These are phyloP conservation scores for Theileria parva DNA, from an alignment of 169 alveolate genomes.

Conservation along the genomic window DNA sequence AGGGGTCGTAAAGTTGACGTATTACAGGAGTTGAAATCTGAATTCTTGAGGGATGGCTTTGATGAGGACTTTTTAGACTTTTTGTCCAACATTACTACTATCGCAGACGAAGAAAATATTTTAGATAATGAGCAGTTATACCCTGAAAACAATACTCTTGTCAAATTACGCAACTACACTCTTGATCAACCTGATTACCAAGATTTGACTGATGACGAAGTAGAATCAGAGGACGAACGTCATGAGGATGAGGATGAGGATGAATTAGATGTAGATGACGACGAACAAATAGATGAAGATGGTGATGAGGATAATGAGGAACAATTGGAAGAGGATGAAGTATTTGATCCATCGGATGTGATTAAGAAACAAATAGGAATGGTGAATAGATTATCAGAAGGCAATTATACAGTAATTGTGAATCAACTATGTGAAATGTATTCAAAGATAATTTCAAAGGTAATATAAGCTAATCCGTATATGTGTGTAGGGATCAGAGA, in stretches of 20 bases:
- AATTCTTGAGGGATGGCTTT: slow-evolving; percentile 60
- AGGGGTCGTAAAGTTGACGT: slow-evolving; percentile 24
- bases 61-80: slow-evolving; percentile 63
- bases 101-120: slow-evolving; percentile 16
- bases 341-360: not conserved
- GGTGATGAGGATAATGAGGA: not conserved
- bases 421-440: slow-evolving; percentile 35
- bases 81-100: slow-evolving; percentile 35
- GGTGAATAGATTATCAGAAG: slow-evolving; percentile 58
- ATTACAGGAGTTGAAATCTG: slow-evolving; percentile 51
- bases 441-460: slow-evolving; percentile 22
- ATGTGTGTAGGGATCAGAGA: not conserved
- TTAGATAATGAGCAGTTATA: slow-evolving; percentile 28
- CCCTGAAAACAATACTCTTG: slow-evolving; percentile 36
- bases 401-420: slow-evolving; percentile 39
- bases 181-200: slow-evolving; percentile 28
- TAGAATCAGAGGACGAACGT: slow-evolving; percentile 46
- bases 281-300: slow-evolving; percentile 30
- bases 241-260: slow-evolving; percentile 49
- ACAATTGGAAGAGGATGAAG: not conserved
- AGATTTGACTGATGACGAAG: slow-evolving; percentile 38
- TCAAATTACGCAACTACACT: slow-evolving; percentile 21
- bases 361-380: slow-evolving; percentile 47
- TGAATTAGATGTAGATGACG: slow-evolving; percentile 26
- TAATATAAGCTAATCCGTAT: not conserved